A percentile compares a stretch with the other conserved stretches of the same genome.
Evolutionary conservation across 352 stramenopile genomes (phyloP).

Genomic region (Pythium dissimile): DNA sequence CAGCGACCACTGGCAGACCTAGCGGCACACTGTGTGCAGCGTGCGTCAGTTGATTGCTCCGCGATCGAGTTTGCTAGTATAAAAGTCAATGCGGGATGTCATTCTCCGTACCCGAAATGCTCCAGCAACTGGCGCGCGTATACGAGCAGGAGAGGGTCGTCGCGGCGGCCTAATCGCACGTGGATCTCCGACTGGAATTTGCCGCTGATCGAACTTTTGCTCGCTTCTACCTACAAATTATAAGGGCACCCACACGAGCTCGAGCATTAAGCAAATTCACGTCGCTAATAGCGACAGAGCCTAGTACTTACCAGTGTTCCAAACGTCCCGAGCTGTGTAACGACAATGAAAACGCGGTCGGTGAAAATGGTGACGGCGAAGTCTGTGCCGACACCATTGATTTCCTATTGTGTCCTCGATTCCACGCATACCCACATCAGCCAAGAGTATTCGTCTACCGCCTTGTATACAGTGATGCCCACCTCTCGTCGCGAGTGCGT

Average conservation of each 20-base stretch:
- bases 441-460: neutral
- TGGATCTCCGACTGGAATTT: slow-evolving; percentile 78
- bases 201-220: slow-evolving; percentile 71
- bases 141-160: slow-evolving; percentile 80
- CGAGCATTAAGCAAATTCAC: no score
- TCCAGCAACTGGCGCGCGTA: slow-evolving; percentile 83
- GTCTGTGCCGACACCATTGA: slow-evolving; percentile 70
- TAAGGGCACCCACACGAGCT: neutral
- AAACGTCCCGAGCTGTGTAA: slow-evolving; percentile 81
- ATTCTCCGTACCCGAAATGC: slow-evolving; percentile 77
- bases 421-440: neutral
- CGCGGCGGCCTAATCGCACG: slow-evolving; percentile 65
- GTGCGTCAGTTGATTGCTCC: no score
- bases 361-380: slow-evolving; percentile 73
- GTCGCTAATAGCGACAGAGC: no score
- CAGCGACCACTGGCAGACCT: slow-evolving; percentile 62
- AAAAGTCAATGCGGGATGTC: no score
- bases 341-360: slow-evolving; percentile 79
- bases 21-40: slow-evolving; percentile 39
- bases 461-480: neutral
- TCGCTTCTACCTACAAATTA: slow-evolving; percentile 51
- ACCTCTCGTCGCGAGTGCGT: slow-evolving; percentile 29
- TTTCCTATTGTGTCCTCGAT: slow-evolving; percentile 33
- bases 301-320: slow-evolving; percentile 54
- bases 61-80: no score